Evolutionary conservation across 495 filamentous ascomycete species (phyloP).

Genomic region (Xylaria longipes): DNA sequence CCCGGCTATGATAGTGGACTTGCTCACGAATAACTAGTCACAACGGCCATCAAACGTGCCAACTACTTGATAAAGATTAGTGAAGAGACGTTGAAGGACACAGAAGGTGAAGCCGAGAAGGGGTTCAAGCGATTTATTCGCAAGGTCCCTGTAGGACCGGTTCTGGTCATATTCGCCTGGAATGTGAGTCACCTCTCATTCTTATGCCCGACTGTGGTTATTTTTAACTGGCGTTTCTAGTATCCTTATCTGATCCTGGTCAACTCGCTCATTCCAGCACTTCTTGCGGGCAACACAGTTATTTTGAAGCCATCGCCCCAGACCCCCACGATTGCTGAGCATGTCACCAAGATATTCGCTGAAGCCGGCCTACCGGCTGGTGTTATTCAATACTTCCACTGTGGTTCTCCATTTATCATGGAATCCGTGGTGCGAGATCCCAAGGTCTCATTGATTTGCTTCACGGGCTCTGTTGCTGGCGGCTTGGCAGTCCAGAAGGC

Average conservation of each 20-base stretch:
- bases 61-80: slow-evolving; percentile 84
- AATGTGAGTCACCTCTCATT: slow-evolving; percentile 66
- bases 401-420: slow-evolving; percentile 72
- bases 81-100: slow-evolving; percentile 71
- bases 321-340: slow-evolving; percentile 88
- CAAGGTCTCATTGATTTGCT: slow-evolving; percentile 77
- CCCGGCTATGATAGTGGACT: neutral
- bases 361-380: slow-evolving; percentile 80
- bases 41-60: slow-evolving; percentile 79
- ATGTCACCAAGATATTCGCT: slow-evolving; percentile 72
- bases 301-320: slow-evolving; percentile 94
- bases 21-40: slow-evolving; percentile 48
- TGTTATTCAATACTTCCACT: slow-evolving; percentile 89
- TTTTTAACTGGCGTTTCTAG: slow-evolving; percentile 49
- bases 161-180: slow-evolving; percentile 91
- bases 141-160: slow-evolving; percentile 83
- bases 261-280: slow-evolving; percentile 86
- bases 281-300: slow-evolving; percentile 85
- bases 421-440: slow-evolving; percentile 77
- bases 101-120: slow-evolving; percentile 77
- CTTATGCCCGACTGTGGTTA: neutral
- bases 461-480: slow-evolving; percentile 91
- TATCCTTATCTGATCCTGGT: slow-evolving; percentile 93
- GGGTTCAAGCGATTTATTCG: slow-evolving; percentile 90
- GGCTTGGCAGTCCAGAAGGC: slow-evolving; percentile 85